Evolutionary conservation across 75 land plant genomes (phyloP), one percentile per base, ranked within the genome.

Genomic region (Pseudotsuga menziesii): DNA sequence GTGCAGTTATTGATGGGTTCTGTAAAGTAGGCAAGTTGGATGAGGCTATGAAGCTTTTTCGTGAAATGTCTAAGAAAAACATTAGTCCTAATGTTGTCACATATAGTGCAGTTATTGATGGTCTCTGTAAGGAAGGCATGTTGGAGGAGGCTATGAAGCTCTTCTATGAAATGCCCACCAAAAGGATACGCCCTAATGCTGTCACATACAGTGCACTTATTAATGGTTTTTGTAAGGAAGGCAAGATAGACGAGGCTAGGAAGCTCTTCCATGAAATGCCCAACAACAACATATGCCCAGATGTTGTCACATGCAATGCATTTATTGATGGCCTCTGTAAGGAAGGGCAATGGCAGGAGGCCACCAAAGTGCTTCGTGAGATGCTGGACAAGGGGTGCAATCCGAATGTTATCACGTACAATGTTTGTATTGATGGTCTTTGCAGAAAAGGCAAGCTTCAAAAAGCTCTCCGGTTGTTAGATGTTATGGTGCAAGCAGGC

Each of bases 131-230:
- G 23, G 22, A 20, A 6, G 61, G 61, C 61, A 60, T 60, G 61
- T 19, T 60, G 22, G n/a, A 22, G 23, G 23, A 20, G 22, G 77
- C 77, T 57, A 12, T 57, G 61, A 27, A 2, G 58, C 35, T 56
- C 22, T 75, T 75, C 59, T 20, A 16, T 22, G 77, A 75, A n/a
- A 75, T 75, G 77, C 26, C 16, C 2, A 8, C 41, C 6, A 41
- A n/a, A 23, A 69, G 27, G 2, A 44, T 70, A 19, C 0, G 36
- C 62, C 82, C 82, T 41, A 77, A 62, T 75, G 27, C 60, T 32
- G 64, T 77, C 67, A 81, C 79, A 12, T 81, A 81, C 82, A 56
- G 44, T 60, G 76, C 81, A 19, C 58, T 80, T 13, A 80, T 80
- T 39, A 11, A 23, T 75, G 77, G 77, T 8, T 58, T 75, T 16